phyloP scores from a whole-genome alignment of 129 eudicot species.

The Arctium minus region DNA sequence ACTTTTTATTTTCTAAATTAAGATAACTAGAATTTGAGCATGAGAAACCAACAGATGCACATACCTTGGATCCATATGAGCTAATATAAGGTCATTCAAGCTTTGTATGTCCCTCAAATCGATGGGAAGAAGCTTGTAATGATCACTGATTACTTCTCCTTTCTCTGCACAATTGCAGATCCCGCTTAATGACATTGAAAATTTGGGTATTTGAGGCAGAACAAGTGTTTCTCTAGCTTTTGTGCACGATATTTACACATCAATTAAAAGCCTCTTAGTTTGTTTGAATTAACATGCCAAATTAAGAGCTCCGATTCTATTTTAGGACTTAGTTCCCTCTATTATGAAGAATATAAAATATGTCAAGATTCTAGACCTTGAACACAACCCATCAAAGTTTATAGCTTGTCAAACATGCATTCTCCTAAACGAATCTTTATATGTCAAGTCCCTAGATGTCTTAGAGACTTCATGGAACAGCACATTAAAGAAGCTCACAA shows the following conservation, averaged over 20 bases:
- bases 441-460: not conserved
- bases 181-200: not conserved
- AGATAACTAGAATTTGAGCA: not conserved
- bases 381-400: not conserved
- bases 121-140: slow-evolving; percentile 87
- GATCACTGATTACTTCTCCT: slow-evolving; percentile 81
- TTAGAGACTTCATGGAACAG: too few species aligned
- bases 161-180: slow-evolving; percentile 51
- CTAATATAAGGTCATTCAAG: slow-evolving; percentile 64
- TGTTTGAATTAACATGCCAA: not conserved
- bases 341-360: not conserved
- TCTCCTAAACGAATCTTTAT: not conserved
- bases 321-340: not conserved
- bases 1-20: not conserved
- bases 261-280: not conserved
- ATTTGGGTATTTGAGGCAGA: not conserved
- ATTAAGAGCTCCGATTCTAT: not conserved
- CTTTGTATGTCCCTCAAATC: slow-evolving; percentile 81
- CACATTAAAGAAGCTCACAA: not conserved
- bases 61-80: slow-evolving; percentile 90
- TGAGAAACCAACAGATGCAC: slow-evolving; percentile 19
- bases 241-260: not conserved
- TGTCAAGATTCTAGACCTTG: not conserved
- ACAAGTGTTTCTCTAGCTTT: not conserved
- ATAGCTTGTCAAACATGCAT: not conserved